phyloP scores from a whole-genome alignment of 2,329 filamentous ascomycete species.

The Monosporascus sp. region DNA sequence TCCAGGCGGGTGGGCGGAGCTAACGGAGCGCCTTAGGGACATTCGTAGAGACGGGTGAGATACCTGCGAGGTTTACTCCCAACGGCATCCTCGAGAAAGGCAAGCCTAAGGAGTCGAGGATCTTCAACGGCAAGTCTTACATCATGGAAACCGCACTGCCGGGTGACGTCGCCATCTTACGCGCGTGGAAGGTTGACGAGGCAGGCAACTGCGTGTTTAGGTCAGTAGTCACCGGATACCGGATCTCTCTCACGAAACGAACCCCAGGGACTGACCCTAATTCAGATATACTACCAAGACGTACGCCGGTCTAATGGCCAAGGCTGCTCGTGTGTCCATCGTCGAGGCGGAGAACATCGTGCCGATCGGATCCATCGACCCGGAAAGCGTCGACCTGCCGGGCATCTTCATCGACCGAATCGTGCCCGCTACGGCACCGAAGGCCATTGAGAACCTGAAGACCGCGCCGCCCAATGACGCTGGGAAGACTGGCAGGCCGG shows the following conservation, averaged over 20 bases:
- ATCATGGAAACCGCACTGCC: slow-evolving; percentile 73
- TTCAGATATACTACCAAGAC: slow-evolving; percentile 65
- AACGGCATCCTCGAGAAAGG: slow-evolving; percentile 60
- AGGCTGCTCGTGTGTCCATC: slow-evolving; percentile 71
- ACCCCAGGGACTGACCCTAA: neutral
- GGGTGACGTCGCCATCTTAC: slow-evolving; percentile 71
- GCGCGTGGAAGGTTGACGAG: slow-evolving; percentile 71
- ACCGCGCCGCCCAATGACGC: slow-evolving; percentile 40
- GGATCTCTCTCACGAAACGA: neutral
- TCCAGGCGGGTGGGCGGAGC: slow-evolving; percentile 4
- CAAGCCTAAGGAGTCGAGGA: slow-evolving; percentile 61
- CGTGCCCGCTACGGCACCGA: slow-evolving; percentile 65
- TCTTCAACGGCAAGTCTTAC: slow-evolving; percentile 68
- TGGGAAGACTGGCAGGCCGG: slow-evolving; percentile 41
- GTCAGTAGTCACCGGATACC: slow-evolving; percentile 29
- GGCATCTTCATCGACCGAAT: slow-evolving; percentile 82
- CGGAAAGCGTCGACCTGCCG: slow-evolving; percentile 71
- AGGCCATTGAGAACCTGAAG: slow-evolving; percentile 68
- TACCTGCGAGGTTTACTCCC: slow-evolving; percentile 56
- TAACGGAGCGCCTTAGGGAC: slow-evolving; percentile 41
- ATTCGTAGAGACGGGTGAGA: slow-evolving; percentile 61
- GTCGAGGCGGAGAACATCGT: slow-evolving; percentile 86
- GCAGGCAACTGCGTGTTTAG: slow-evolving; percentile 77
- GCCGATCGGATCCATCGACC: slow-evolving; percentile 64
- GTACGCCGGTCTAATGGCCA: slow-evolving; percentile 73